Percentiles rank a stretch among this genome's conserved stretches.
phyloP scores from a whole-genome alignment of 106 monocot genomes.

The Allium cepa region DNA sequence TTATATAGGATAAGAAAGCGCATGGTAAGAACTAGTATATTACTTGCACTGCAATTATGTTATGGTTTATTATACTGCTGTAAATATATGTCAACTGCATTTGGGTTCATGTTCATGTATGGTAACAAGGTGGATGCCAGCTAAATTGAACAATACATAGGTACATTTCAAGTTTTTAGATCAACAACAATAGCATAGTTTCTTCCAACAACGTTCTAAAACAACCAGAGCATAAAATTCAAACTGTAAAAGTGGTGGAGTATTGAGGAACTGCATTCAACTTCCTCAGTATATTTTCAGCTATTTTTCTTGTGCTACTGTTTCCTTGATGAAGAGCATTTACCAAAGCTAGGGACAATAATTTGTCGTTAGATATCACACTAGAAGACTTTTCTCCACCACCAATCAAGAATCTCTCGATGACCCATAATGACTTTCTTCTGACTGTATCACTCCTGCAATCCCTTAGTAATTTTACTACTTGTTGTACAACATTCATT shows the following conservation, averaged over 20 bases:
- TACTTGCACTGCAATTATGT: too few relatives aligned
- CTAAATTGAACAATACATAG: too few relatives aligned
- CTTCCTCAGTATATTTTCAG: slow-evolving; percentile 36
- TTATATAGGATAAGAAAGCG: too few relatives aligned
- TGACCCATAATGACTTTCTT: slow-evolving; percentile 39
- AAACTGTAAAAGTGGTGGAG: not conserved
- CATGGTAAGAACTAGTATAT: too few relatives aligned
- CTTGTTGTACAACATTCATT: slow-evolving; percentile 17
- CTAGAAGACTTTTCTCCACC: slow-evolving; percentile 18
- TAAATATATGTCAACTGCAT: too few relatives aligned
- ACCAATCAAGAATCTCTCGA: slow-evolving; percentile 43
- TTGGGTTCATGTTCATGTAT: too few relatives aligned
- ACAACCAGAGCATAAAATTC: too few relatives aligned
- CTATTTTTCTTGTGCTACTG: slow-evolving; percentile 16
- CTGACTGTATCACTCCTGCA: slow-evolving; percentile 24
- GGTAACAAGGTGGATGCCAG: too few relatives aligned
- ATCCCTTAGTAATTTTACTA: slow-evolving; percentile 29
- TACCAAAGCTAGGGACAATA: slow-evolving; percentile 27
- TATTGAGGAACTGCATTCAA: slow-evolving; percentile 16
- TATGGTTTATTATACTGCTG: too few relatives aligned
- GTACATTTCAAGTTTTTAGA: too few relatives aligned
- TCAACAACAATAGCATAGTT: too few relatives aligned
- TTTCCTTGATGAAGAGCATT: slow-evolving; percentile 34
- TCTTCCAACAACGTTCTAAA: too few relatives aligned
- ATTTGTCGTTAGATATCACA: slow-evolving; percentile 25